phyloP scores from a whole-genome alignment of 768 basidiomycete genomes.

The Kwoniella heveanensis region DNA sequence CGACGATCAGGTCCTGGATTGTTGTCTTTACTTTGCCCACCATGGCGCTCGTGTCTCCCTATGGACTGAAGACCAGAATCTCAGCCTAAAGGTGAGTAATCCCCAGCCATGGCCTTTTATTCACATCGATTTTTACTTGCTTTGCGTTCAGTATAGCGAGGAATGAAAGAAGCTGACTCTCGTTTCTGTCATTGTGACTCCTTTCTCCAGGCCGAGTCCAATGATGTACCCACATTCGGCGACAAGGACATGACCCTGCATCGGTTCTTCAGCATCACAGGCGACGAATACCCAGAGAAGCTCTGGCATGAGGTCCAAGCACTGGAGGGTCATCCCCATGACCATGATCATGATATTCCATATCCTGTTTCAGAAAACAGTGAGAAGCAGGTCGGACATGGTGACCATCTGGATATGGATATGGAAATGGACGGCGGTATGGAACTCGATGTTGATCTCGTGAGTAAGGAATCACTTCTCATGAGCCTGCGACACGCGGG shows the following conservation, averaged over 20 bases:
- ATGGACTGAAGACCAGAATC: slow-evolving; percentile 47
- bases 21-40: slow-evolving; percentile 36
- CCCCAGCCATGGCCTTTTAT: no score
- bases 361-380: neutral
- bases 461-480: neutral
- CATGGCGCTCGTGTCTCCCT: slow-evolving; percentile 24
- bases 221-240: slow-evolving; percentile 31
- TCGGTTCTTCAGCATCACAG: slow-evolving; percentile 1
- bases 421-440: slow-evolving; percentile 23
- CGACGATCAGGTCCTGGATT: slow-evolving; percentile 47
- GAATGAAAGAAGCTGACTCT: no score
- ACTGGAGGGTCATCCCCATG: neutral
- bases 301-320: slow-evolving; percentile 4
- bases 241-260: slow-evolving; percentile 9
- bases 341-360: neutral
- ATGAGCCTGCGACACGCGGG: no score
- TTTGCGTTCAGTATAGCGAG: no score
- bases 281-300: slow-evolving; percentile 4
- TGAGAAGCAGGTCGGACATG: neutral
- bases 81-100: slow-evolving; percentile 22
- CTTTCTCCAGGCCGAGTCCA: slow-evolving; percentile 34
- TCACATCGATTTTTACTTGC: no score
- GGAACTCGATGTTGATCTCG: slow-evolving; percentile 3
- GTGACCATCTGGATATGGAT: slow-evolving; percentile 15
- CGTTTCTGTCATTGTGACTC: no score